Evolutionary conservation across 768 basidiomycete genomes (phyloP).

Genomic region (Porphyrellus cyaneotinctus): DNA sequence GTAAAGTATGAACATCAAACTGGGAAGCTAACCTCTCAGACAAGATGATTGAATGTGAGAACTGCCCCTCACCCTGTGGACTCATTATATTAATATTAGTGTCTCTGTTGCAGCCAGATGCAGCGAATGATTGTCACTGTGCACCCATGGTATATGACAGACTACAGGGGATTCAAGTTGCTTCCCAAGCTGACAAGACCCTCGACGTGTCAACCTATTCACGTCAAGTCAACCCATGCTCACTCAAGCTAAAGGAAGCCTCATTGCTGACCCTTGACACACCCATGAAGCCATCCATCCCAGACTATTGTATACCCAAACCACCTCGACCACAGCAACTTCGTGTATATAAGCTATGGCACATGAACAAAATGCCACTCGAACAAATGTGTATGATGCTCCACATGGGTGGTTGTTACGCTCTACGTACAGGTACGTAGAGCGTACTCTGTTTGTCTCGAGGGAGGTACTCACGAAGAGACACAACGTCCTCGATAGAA

Average conservation of each 20-base stretch:
- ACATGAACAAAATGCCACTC: slow-evolving; percentile 32
- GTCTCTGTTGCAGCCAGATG: slow-evolving; percentile 31
- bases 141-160: slow-evolving; percentile 41
- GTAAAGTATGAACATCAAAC: slow-evolving; percentile 42
- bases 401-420: slow-evolving; percentile 25
- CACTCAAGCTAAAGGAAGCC: neutral
- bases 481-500: too few relatives aligned
- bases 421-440: too few relatives aligned
- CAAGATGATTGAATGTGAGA: slow-evolving; percentile 39
- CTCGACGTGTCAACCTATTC: slow-evolving; percentile 25
- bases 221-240: slow-evolving; percentile 22
- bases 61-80: neutral
- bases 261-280: neutral
- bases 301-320: slow-evolving; percentile 23
- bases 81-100: neutral
- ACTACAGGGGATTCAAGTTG: slow-evolving; percentile 34
- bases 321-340: slow-evolving; percentile 36
- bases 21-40: slow-evolving; percentile 40
- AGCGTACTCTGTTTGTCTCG: too few relatives aligned
- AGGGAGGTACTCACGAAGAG: too few relatives aligned
- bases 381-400: slow-evolving; percentile 38
- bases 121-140: slow-evolving; percentile 50
- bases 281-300: slow-evolving; percentile 3
- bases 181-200: slow-evolving; percentile 16
- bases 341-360: slow-evolving; percentile 46